Evolutionary conservation across 202 grass and related monocot genomes (phyloP).

Genomic region (Panicum virgatum): DNA sequence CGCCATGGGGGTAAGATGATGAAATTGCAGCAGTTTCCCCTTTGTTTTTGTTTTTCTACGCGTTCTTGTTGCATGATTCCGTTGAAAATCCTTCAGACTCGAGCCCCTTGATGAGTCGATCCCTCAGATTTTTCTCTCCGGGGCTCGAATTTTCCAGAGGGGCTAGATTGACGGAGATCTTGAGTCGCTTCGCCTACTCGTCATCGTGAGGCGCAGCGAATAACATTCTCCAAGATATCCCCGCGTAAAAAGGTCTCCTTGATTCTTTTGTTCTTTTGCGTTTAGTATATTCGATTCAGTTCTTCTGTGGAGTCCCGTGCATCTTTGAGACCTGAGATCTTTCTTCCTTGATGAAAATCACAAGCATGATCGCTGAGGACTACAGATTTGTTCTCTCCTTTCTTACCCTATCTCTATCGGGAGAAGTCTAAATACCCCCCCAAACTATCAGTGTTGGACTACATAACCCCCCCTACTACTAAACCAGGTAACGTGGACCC

Average conservation of each 20-base stretch:
- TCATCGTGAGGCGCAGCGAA: conserved; percentile 70
- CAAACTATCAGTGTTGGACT: no score
- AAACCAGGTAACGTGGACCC: no score
- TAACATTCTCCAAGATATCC: conserved; percentile 59
- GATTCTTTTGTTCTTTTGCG: neutral
- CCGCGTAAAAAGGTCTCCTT: neutral
- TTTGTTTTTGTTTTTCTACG: neutral
- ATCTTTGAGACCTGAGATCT: conserved; percentile 99
- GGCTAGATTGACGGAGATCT: conserved; percentile 70
- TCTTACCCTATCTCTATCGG: neutral
- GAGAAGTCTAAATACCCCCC: no score
- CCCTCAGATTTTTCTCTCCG: conserved; percentile 35
- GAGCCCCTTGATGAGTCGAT: conserved; percentile 75
- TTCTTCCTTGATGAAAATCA: conserved; percentile 66
- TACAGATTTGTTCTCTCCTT: neutral
- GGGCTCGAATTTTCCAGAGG: conserved; percentile 73
- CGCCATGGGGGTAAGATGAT: conserved; percentile 23
- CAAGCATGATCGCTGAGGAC: conserved; percentile 77
- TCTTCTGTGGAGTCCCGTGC: conserved; percentile 46
- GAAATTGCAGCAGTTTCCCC: rapidly evolving
- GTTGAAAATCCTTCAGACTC: neutral
- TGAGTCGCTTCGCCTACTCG: conserved; percentile 83
- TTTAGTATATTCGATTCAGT: neutral
- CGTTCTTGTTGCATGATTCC: neutral
- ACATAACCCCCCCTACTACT: no score